phyloP scores from a whole-genome alignment of 148 eudicot species.

The Camellia granthamiana region DNA sequence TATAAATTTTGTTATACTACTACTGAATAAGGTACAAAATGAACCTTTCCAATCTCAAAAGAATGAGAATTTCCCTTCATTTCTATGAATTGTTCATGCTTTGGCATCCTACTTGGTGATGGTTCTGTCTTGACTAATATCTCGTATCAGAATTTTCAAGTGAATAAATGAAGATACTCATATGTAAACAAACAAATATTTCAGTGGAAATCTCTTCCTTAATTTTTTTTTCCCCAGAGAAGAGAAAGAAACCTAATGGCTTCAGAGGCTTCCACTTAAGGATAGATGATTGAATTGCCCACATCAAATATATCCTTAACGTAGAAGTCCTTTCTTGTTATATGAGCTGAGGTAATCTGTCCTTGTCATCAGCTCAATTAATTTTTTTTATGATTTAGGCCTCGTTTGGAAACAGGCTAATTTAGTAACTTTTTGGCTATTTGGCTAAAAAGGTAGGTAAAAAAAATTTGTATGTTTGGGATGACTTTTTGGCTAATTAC shows the following conservation, averaged over 20 bases:
- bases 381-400: background rate
- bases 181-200: background rate
- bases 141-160: background rate
- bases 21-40: background rate
- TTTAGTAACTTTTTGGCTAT: too few relatives aligned
- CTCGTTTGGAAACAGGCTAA: too few relatives aligned
- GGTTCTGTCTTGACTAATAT: constrained; percentile 4
- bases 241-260: background rate
- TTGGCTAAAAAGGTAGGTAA: too few relatives aligned
- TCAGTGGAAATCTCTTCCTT: background rate
- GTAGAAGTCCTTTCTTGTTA: background rate
- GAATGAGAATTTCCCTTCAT: background rate
- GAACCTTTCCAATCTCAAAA: background rate
- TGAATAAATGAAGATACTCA: background rate
- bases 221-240: too few relatives aligned
- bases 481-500: too few relatives aligned
- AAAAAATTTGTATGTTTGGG: too few relatives aligned
- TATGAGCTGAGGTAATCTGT: background rate
- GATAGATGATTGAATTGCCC: background rate
- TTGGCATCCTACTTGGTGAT: background rate
- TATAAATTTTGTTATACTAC: background rate
- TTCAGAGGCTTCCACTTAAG: background rate
- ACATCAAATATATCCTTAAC: background rate
- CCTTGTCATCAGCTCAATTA: too few relatives aligned
- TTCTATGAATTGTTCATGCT: background rate